Evolutionary conservation across 805 yeast genomes (phyloP), one percentile per base, ranked within the genome.

Genomic region (Barnettozyma californica): DNA sequence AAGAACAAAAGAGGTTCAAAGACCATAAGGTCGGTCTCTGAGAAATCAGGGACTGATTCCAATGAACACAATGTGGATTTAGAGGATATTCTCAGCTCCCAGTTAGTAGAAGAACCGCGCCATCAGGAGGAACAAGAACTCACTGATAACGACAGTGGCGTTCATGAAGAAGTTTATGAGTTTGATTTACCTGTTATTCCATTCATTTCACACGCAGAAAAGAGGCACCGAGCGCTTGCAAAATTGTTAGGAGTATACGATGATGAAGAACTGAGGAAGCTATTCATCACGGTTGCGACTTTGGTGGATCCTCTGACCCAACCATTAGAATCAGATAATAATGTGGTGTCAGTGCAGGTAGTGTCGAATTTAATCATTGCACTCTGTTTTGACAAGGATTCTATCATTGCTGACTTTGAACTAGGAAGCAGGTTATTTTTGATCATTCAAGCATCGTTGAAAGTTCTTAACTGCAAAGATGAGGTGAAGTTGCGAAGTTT

Each of bases 231-330:
- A 23, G 65, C 67, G 0, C 35, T 71, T 2, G 56, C 57, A 34
- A 58, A 57, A 37, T 46, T 67, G 2, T 47, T 68, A 18, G 56
- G 58, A 3, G 49, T 68, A 2, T 41, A 50, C 1, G 48, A 55
- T 1, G 53, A 55, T 31, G 51, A 53, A 14, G 47, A 43, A 4
- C 41, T 47, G 2, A 35, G 43, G 10, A 44, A 52, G 27, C 20
- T 63, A 5, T 58, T 59, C 44, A 50, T 53, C 6, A 53, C 66
- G 0, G 45, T 77, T 3, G 62, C 75, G 2, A 58, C 69, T 0
- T 53, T 78, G 43, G 69, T 71, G 8, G 91, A 85, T 60, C 88
- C 90, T 2, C 69, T 75, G 55, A 81, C 90, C 1, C 88, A 83
- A 55, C 90, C 94, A 0, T 73, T 75, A 25, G 86, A 83, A 37